Percentiles rank a stretch among this genome's conserved stretches.
These are phyloP conservation scores for Brassica rapa DNA, from an alignment of 345 rosid species.

Conservation along the genomic window DNA sequence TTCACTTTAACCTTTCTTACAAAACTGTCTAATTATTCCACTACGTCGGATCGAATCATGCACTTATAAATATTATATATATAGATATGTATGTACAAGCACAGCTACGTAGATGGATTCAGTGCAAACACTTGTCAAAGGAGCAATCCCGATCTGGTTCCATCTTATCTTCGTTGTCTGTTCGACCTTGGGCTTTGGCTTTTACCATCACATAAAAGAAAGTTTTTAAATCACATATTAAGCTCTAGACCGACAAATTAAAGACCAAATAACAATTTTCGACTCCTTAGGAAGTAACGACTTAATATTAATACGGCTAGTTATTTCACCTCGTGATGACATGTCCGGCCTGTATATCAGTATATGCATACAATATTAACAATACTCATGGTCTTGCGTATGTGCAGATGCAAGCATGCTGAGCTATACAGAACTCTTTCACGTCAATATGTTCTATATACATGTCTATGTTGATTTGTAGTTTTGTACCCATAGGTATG, in stretches of 20 bases:
- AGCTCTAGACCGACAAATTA: neutral
- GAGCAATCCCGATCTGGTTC: slow-evolving; percentile 39
- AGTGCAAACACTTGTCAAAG: slow-evolving; percentile 44
- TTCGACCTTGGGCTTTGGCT: slow-evolving; percentile 43
- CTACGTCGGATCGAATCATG: neutral
- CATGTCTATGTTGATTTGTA: neutral
- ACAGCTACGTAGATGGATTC: slow-evolving; percentile 33
- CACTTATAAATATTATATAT: neutral
- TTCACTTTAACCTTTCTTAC: neutral
- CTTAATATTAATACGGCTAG: neutral
- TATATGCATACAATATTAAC: neutral
- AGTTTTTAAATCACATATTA: neutral
- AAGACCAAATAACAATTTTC: neutral
- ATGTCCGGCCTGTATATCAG: neutral
- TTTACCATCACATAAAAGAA: neutral
- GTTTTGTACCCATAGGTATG: neutral
- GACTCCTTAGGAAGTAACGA: slow-evolving; percentile 18
- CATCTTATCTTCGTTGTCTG: slow-evolving; percentile 42
- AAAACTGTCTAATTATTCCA: neutral
- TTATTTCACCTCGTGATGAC: slow-evolving; percentile 2
- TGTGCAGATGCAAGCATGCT: slow-evolving; percentile 9
- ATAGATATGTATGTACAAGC: neutral
- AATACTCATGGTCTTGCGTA: neutral
- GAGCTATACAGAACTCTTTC: neutral
- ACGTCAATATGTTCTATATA: neutral